Evolutionary conservation across 2,329 filamentous ascomycete genomes (phyloP).

Genomic region (Drechslerella stenobrocha): DNA sequence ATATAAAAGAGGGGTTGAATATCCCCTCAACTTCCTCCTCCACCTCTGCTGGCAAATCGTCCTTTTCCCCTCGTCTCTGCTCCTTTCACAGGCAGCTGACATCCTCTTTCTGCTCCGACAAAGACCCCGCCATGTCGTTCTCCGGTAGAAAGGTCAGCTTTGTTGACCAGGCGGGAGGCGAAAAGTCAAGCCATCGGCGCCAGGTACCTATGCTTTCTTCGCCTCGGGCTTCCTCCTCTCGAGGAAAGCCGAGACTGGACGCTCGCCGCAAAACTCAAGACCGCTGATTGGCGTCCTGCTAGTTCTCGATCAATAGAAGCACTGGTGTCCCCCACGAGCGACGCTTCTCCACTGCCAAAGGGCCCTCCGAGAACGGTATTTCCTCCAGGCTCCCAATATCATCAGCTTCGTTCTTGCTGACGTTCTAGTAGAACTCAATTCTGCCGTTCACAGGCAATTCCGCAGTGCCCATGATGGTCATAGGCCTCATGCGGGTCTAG

Average conservation of each 20-base stretch:
- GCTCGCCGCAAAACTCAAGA: no score
- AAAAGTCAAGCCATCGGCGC: no score
- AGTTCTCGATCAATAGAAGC: constrained; percentile 45
- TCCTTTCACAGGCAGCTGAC: constrained; percentile 40
- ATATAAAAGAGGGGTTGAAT: constrained; percentile 3
- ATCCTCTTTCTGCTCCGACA: constrained; percentile 27
- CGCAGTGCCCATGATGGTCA: constrained; percentile 87
- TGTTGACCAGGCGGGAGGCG: no score
- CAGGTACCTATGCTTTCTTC: no score
- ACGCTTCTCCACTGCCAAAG: constrained; percentile 44
- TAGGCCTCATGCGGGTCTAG: constrained; percentile 85
- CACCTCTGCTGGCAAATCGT: constrained; percentile 5
- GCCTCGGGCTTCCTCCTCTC: no score
- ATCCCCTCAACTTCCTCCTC: not conserved
- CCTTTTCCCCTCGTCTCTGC: constrained; percentile 3
- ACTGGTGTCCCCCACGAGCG: constrained; percentile 41
- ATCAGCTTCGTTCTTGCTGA: constrained; percentile 2
- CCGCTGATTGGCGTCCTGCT: not conserved
- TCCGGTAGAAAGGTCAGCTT: constrained; percentile 48
- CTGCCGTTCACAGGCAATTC: constrained; percentile 85
- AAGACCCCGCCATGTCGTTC: constrained; percentile 42
- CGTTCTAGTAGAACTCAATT: constrained; percentile 68
- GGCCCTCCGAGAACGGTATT: constrained; percentile 41
- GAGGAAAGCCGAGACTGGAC: no score
- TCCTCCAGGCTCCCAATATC: not conserved